Conservation (phyloP, 352 stramenopile genomes). For the Phytopythium mirpurense region DNA sequence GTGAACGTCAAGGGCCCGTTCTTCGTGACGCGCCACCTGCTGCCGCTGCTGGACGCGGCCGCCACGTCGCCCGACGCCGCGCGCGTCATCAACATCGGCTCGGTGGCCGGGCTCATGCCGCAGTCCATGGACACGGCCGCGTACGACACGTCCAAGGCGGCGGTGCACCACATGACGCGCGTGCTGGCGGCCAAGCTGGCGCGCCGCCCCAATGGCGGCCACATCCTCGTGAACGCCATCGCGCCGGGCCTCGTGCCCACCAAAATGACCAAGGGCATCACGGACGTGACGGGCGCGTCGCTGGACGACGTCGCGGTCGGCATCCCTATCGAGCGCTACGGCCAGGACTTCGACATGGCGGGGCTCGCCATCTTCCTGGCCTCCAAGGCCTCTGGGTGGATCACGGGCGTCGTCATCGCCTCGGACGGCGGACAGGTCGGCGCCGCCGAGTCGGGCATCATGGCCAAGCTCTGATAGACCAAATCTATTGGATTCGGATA, state of each 20-base stretch:
- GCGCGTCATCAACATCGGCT: slow-evolving; percentile 76
- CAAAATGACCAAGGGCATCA: slow-evolving; percentile 86
- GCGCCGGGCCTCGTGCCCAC: slow-evolving; percentile 90
- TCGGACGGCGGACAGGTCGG: slow-evolving; percentile 85
- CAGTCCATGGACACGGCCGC: slow-evolving; percentile 88
- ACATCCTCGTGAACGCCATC: slow-evolving; percentile 95
- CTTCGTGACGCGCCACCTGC: slow-evolving; percentile 87
- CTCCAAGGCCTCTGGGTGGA: slow-evolving; percentile 86
- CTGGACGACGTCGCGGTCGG: slow-evolving; percentile 53
- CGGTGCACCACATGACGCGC: slow-evolving; percentile 91
- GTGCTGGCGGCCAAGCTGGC: slow-evolving; percentile 90
- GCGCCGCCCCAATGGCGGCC: slow-evolving; percentile 59
- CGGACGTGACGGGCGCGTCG: slow-evolving; percentile 27
- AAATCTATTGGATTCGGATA: not conserved
- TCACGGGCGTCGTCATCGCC: slow-evolving; percentile 88
- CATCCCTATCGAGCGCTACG: slow-evolving; percentile 82
- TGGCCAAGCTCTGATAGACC: slow-evolving; percentile 11
- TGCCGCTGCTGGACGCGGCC: slow-evolving; percentile 85
- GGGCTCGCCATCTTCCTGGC: slow-evolving; percentile 91
- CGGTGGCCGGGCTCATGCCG: slow-evolving; percentile 68
- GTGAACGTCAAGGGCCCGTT: slow-evolving; percentile 95
- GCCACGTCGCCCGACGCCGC: slow-evolving; percentile 35
- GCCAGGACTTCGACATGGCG: slow-evolving; percentile 89
- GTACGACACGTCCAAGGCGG: slow-evolving; percentile 95
- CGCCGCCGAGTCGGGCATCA: slow-evolving; percentile 36